phyloP scores from a whole-genome alignment of 2,329 filamentous ascomycete species.

The Alternaria metachromatica region DNA sequence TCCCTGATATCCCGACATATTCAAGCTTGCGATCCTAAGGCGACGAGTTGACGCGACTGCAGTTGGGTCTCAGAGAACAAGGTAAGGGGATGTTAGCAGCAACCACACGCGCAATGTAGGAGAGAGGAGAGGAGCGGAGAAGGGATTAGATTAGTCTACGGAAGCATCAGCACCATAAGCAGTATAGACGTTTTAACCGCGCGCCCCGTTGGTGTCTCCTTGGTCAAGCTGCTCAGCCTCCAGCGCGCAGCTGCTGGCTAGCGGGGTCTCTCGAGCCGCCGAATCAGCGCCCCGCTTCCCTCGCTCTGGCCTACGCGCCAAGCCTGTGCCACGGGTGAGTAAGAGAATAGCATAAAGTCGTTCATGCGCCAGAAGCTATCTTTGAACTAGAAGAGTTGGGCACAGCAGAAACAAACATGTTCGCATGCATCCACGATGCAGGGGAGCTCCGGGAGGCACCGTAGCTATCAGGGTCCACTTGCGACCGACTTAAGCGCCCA shows the following conservation, averaged over 20 bases:
- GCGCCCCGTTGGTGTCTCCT: slow-evolving; percentile 16
- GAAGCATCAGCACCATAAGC: slow-evolving; percentile 31
- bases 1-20: slow-evolving; percentile 41
- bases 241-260: slow-evolving; percentile 36
- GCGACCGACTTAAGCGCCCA: slow-evolving; percentile 24
- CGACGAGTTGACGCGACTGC: background rate
- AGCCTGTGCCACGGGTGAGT: slow-evolving; percentile 20
- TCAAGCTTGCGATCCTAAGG: background rate
- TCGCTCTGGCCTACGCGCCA: slow-evolving; percentile 15
- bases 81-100: background rate
- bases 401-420: slow-evolving; percentile 2
- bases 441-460: slow-evolving; percentile 1
- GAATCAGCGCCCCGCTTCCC: slow-evolving; percentile 29
- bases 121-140: slow-evolving; percentile 1
- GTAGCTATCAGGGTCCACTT: slow-evolving; percentile 17
- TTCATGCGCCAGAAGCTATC: slow-evolving; percentile 1
- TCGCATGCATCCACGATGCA: background rate
- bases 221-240: slow-evolving; percentile 45
- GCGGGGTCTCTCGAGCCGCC: slow-evolving; percentile 41
- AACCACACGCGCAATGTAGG: slow-evolving; percentile 3
- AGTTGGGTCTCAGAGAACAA: background rate
- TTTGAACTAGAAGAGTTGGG: too few species aligned
- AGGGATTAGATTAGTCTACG: slow-evolving; percentile 12
- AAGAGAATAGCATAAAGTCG: background rate
- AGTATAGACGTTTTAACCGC: slow-evolving; percentile 23